phyloP scores from a whole-genome alignment of 2,329 filamentous ascomycete genomes.

The Magnaporthales sp. region DNA sequence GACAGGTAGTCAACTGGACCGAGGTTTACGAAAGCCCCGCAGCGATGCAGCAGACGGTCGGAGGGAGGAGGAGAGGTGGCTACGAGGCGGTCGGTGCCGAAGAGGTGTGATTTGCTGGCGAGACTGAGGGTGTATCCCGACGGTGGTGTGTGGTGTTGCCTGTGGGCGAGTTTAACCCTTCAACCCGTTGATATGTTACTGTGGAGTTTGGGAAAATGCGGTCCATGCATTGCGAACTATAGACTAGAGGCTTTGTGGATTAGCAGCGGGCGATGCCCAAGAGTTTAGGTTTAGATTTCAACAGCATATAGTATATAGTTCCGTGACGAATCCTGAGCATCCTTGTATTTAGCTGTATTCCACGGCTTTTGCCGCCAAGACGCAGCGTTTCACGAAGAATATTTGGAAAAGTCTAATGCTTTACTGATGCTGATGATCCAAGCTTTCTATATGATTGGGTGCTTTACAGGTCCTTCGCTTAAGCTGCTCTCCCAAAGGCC shows the following conservation, averaged over 20 bases:
- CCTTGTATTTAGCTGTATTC: no score
- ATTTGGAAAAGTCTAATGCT: no score
- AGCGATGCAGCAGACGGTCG: conserved; percentile 43
- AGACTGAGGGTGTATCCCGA: background rate
- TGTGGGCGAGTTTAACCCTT: background rate
- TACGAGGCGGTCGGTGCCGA: conserved; percentile 57
- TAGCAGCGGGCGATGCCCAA: background rate
- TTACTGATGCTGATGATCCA: no score
- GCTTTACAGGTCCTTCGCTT: no score
- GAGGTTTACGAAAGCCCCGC: conserved; percentile 79
- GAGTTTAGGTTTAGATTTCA: background rate
- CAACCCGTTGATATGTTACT: background rate
- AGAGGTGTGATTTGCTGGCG: conserved; percentile 23
- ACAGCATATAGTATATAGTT: background rate
- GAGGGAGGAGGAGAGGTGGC: conserved; percentile 40
- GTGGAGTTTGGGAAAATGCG: background rate
- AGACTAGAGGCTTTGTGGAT: background rate
- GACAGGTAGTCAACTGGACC: conserved; percentile 76
- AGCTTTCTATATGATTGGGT: no score
- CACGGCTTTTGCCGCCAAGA: background rate
- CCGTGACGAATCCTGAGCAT: background rate
- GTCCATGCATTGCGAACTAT: background rate
- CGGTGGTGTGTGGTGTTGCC: background rate
- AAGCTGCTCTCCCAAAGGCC: no score
- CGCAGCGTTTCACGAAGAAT: background rate